phyloP scores from a whole-genome alignment of 768 basidiomycete species.

The Paxillus rubicundulus region DNA sequence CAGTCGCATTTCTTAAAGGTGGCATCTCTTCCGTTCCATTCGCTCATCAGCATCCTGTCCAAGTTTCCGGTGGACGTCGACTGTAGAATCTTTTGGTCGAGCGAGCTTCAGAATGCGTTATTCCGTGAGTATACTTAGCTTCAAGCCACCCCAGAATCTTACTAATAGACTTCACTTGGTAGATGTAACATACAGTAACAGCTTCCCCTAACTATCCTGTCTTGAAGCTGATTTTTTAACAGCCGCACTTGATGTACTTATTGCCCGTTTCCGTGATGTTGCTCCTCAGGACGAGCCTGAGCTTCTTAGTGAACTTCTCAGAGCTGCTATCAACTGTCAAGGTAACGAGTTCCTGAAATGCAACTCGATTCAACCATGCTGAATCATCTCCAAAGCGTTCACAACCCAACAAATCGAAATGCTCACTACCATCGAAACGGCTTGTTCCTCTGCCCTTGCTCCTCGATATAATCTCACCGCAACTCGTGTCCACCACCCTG shows the following conservation, averaged over 20 bases:
- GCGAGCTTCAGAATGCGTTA: constrained; percentile 56
- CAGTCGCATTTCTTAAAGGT: constrained; percentile 88
- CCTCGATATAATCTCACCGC: constrained; percentile 5
- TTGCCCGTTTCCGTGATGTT: constrained; percentile 43
- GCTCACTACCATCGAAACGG: constrained; percentile 44
- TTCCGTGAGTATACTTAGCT: constrained; percentile 51
- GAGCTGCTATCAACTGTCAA: constrained; percentile 52
- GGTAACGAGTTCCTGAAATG: constrained; percentile 38
- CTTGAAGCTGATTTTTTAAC: constrained; percentile 22
- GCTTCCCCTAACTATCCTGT: constrained; percentile 2
- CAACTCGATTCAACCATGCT: constrained; percentile 38
- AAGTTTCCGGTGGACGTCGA: constrained; percentile 80
- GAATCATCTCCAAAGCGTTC: constrained; percentile 44
- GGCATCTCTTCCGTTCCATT: constrained; percentile 77
- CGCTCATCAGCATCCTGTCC: constrained; percentile 59
- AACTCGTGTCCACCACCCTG: constrained; percentile 10
- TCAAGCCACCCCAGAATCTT: neutral
- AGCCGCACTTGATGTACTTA: constrained; percentile 59
- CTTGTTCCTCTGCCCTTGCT: constrained; percentile 21
- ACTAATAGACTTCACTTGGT: constrained; percentile 7
- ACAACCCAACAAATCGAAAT: constrained; percentile 56
- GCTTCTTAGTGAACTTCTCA: constrained; percentile 46
- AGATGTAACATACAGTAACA: constrained; percentile 38
- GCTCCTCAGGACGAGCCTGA: constrained; percentile 33
- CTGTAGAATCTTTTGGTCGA: constrained; percentile 73